Conservation (phyloP, 2,329 filamentous ascomycete genomes). For the Lizonia empirigonia region DNA sequence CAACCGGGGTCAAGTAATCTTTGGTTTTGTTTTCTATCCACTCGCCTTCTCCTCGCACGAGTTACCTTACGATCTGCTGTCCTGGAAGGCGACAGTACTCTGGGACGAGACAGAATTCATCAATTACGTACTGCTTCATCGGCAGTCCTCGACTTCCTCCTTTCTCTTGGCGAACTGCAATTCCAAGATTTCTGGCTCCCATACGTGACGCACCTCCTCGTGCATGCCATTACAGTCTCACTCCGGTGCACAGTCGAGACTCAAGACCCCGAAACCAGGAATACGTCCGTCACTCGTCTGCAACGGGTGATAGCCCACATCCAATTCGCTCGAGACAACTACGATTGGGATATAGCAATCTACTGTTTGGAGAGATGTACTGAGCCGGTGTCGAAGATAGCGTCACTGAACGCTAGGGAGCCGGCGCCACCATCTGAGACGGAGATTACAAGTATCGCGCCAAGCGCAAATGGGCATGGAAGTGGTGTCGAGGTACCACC, state of each 20-base stretch:
- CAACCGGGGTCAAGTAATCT: slow-evolving; percentile 46
- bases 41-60: slow-evolving; percentile 48
- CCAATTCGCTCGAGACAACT: slow-evolving; percentile 54
- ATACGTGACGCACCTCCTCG: slow-evolving; percentile 58
- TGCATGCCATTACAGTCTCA: slow-evolving; percentile 59
- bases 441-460: slow-evolving; percentile 20
- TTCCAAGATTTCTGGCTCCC: slow-evolving; percentile 60
- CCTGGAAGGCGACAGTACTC: slow-evolving; percentile 29
- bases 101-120: slow-evolving; percentile 44
- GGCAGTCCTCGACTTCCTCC: slow-evolving; percentile 57
- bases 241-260: slow-evolving; percentile 60
- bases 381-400: slow-evolving; percentile 46
- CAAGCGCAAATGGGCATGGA: slow-evolving; percentile 8
- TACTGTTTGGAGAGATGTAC: slow-evolving; percentile 57
- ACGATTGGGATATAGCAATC: slow-evolving; percentile 62
- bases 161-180: slow-evolving; percentile 53
- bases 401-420: slow-evolving; percentile 33
- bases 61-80: slow-evolving; percentile 42
- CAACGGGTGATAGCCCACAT: slow-evolving; percentile 56
- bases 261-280: slow-evolving; percentile 53
- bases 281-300: slow-evolving; percentile 54
- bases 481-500: slow-evolving; percentile 9
- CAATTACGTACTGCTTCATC: slow-evolving; percentile 58
- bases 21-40: slow-evolving; percentile 50
- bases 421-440: slow-evolving; percentile 25